A percentile compares a stretch with the other conserved stretches of the same genome.
These are phyloP conservation scores for Trichoderma brevicompactum DNA, from an alignment of 2,329 filamentous ascomycete species.

Conservation along the genomic window DNA sequence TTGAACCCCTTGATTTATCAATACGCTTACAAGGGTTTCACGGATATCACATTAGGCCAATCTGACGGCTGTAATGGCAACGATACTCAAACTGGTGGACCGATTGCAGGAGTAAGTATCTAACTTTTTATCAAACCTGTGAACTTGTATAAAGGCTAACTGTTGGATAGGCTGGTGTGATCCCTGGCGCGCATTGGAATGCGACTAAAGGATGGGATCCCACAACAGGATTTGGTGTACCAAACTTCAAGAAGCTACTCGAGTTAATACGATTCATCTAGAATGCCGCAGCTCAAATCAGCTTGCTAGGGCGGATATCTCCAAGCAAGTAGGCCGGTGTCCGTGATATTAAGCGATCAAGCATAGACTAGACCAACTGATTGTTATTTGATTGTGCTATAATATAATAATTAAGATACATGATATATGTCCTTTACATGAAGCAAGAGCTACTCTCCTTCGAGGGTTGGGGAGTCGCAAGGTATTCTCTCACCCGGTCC, in stretches of 20 bases:
- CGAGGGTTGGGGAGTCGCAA: no score
- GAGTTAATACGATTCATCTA: slow-evolving; percentile 13
- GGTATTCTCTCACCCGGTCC: no score
- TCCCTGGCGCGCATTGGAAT: slow-evolving; percentile 39
- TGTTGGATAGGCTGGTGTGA: slow-evolving; percentile 34
- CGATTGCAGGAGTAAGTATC: slow-evolving; percentile 11
- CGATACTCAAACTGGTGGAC: slow-evolving; percentile 31
- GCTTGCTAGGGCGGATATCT: background rate
- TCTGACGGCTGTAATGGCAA: slow-evolving; percentile 44
- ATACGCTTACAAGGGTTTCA: slow-evolving; percentile 31
- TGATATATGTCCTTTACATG: no score
- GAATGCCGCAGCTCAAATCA: no score
- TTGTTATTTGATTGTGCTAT: no score
- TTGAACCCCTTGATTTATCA: slow-evolving; percentile 53
- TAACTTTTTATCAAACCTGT: background rate
- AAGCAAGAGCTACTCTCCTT: no score
- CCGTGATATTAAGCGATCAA: no score
- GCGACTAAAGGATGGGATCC: slow-evolving; percentile 35
- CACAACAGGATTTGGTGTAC: slow-evolving; percentile 32
- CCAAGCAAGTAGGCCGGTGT: no score
- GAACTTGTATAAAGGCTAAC: slow-evolving; percentile 14
- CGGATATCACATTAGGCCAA: slow-evolving; percentile 43
- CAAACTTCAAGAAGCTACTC: slow-evolving; percentile 34
- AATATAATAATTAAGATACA: no score
- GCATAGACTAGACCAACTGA: no score